Conservation (phyloP, 768 basidiomycete species). For the Tubosaeta sp. region DNA sequence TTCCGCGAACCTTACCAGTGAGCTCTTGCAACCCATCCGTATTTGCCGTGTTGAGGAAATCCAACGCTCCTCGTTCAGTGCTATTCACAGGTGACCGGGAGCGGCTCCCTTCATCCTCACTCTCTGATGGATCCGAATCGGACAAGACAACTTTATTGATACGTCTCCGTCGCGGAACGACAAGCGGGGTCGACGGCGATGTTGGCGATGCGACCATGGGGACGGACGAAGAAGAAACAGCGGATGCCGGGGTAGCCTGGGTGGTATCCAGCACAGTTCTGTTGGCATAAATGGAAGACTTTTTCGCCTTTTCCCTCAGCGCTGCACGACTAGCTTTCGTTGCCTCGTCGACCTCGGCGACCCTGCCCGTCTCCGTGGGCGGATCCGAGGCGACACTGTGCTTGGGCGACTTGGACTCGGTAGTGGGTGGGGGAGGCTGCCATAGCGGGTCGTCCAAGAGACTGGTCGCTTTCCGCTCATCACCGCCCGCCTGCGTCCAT, state of each 20-base stretch:
- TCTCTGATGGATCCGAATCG: slow-evolving; percentile 51
- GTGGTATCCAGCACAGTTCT: slow-evolving; percentile 49
- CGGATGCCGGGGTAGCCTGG: slow-evolving; percentile 36
- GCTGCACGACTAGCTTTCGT: slow-evolving; percentile 61
- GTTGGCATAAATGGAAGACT: slow-evolving; percentile 78
- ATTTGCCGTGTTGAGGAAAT: slow-evolving; percentile 64
- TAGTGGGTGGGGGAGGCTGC: slow-evolving; percentile 34
- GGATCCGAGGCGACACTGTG: slow-evolving; percentile 15
- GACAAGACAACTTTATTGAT: slow-evolving; percentile 61
- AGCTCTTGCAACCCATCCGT: slow-evolving; percentile 67
- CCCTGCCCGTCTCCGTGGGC: slow-evolving; percentile 47
- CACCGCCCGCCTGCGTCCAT: slow-evolving; percentile 59
- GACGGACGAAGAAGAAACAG: slow-evolving; percentile 27
- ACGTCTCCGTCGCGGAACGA: slow-evolving; percentile 46
- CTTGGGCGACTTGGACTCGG: slow-evolving; percentile 16
- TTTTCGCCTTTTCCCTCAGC: slow-evolving; percentile 71
- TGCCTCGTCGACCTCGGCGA: slow-evolving; percentile 73
- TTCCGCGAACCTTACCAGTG: slow-evolving; percentile 49
- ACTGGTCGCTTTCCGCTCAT: slow-evolving; percentile 55
- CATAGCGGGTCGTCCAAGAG: slow-evolving; percentile 57
- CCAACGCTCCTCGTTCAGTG: slow-evolving; percentile 50
- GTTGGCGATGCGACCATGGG: slow-evolving; percentile 33
- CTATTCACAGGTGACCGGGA: slow-evolving; percentile 33
- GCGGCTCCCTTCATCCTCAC: slow-evolving; percentile 39
- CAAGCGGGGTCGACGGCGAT: slow-evolving; percentile 42